Percentiles rank a stretch among this genome's conserved stretches.
phyloP scores from a whole-genome alignment of 257 asterid genomes.

The Fraxinus anomala region DNA sequence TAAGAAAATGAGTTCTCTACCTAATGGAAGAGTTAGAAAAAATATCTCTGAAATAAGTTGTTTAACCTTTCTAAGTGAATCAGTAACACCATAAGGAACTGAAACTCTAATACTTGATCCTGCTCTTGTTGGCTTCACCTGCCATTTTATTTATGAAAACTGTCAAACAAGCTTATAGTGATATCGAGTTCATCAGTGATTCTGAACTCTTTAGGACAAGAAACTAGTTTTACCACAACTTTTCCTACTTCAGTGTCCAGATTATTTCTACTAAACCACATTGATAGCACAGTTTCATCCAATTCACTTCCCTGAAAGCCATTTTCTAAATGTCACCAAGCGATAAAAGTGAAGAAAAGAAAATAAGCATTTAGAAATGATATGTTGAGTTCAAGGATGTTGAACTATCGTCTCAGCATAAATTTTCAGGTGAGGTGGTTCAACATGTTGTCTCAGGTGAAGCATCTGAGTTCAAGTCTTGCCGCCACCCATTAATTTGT shows the following conservation, averaged over 20 bases:
- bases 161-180: constrained; percentile 18
- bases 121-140: constrained; percentile 90
- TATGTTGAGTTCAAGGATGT: not conserved
- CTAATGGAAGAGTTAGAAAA: constrained; percentile 17
- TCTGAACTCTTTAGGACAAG: constrained; percentile 22
- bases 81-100: constrained; percentile 86
- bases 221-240: constrained; percentile 73
- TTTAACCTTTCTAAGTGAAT: constrained; percentile 69
- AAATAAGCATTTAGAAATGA: not conserved
- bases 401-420: no score
- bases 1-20: constrained; percentile 10
- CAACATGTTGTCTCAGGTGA: constrained; percentile 41
- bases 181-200: constrained; percentile 13
- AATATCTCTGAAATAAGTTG: constrained; percentile 71
- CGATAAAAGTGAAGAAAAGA: constrained; percentile 10
- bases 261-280: constrained; percentile 60
- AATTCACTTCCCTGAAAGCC: constrained; percentile 56
- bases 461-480: not conserved
- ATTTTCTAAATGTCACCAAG: constrained; percentile 24
- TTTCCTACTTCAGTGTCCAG: constrained; percentile 62
- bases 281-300: constrained; percentile 51
- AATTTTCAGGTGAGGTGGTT: no score
- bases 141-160: constrained; percentile 35
- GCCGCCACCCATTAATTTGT: not conserved
- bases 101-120: constrained; percentile 92